These are phyloP conservation scores for Taiozyma sp. DNA, from an alignment of 1,139 yeast genomes.

Conservation along the genomic window DNA sequence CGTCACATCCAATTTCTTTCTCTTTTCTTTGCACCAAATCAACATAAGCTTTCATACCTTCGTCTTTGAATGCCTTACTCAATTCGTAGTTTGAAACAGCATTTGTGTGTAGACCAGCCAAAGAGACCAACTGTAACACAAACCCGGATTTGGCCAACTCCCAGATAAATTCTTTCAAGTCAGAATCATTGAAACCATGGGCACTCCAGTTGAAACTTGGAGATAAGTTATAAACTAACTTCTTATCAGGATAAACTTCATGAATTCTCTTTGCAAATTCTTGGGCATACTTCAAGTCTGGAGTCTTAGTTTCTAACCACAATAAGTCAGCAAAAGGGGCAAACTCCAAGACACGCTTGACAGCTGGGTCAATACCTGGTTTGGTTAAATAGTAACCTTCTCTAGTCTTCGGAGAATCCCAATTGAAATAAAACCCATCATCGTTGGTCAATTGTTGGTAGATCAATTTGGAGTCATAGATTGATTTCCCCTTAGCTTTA, in stretches of 20 bases:
- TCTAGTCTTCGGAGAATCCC: conserved; percentile 56
- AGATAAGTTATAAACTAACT: conserved; percentile 53
- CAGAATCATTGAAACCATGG: conserved; percentile 45
- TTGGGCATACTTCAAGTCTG: conserved; percentile 47
- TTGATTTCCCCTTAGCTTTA: conserved; percentile 26
- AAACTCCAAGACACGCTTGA: conserved; percentile 46
- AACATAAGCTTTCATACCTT: conserved; percentile 57
- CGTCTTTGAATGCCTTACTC: conserved; percentile 38
- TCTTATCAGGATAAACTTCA: conserved; percentile 43
- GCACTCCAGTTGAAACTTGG: conserved; percentile 58
- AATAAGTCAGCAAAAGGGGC: conserved; percentile 55
- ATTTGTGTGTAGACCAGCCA: conserved; percentile 51
- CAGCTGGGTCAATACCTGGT: conserved; percentile 48
- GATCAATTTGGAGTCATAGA: conserved; percentile 30
- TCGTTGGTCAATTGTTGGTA: conserved; percentile 30
- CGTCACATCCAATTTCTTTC: conserved; percentile 41
- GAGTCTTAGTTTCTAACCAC: conserved; percentile 58
- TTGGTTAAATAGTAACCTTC: conserved; percentile 51
- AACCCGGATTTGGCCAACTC: conserved; percentile 53
- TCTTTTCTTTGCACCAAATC: conserved; percentile 45
- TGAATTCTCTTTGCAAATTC: conserved; percentile 44
- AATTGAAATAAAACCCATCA: conserved; percentile 38
- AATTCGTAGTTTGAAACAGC: conserved; percentile 48
- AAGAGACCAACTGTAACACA: conserved; percentile 47
- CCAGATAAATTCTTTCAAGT: conserved; percentile 44